Conservation (phyloP, 495 filamentous ascomycete species). For the Copromyces sp. region DNA sequence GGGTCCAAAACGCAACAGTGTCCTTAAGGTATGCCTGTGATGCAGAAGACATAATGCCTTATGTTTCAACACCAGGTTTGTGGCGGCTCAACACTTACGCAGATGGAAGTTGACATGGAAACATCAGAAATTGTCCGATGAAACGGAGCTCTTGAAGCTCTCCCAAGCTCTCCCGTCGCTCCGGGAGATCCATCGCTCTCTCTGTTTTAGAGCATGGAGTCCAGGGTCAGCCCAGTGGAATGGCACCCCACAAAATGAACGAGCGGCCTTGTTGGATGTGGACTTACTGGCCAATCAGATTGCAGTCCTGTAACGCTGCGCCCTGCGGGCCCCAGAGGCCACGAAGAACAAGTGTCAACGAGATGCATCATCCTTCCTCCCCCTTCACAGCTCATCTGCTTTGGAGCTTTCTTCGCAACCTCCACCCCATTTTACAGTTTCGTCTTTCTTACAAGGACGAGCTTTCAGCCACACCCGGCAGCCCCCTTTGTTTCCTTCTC, state of each 20-base stretch:
- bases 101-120: background rate
- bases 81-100: background rate
- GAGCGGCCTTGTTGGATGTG: background rate
- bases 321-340: background rate
- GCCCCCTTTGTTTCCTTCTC: background rate
- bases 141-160: background rate
- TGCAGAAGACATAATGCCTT: background rate
- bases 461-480: background rate
- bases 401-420: background rate
- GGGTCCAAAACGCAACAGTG: background rate
- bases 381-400: background rate
- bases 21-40: background rate
- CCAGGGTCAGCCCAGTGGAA: background rate
- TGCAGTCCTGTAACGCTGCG: background rate
- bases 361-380: background rate
- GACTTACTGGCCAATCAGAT: background rate
- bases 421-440: background rate
- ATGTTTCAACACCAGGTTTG: background rate
- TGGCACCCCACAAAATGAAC: background rate
- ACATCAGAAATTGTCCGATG: background rate
- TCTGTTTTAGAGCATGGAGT: background rate
- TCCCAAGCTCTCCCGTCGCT: background rate
- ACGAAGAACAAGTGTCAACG: conserved; percentile 1
- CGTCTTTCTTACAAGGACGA: background rate
- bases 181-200: background rate